Base-by-base conservation (phyloP, 345 rosid genomes). In the Euphorbia peplus region DNA sequence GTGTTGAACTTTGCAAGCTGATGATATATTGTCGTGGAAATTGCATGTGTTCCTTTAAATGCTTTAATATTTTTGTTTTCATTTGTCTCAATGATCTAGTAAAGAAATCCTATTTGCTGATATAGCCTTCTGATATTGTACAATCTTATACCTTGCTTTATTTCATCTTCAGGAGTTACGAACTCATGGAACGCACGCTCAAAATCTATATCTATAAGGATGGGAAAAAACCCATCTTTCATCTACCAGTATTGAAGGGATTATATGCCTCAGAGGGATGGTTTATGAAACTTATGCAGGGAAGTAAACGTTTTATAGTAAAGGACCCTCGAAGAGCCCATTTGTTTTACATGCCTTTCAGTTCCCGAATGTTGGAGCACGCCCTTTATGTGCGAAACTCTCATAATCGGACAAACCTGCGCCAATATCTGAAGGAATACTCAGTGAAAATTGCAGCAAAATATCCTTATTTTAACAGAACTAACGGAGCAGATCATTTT, bases 281-380 rank as follows among this genome's bases (percentile, higher is more conserved):
- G 99, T 95, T 95, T 74, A 95, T 95, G 99, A 95, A 91, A 80
- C 83, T 91, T 75, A 84, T 91, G 97, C 91, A 87, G 83, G 88
- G 85, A 66, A 89, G 79, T 69, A 89, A 81, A 73, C 95, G 32
- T 60, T 89, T 80, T 71, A 66, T 80, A 15, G 97, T 88, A 59
- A 95, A 91, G 75, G 91, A 95, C 37, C 96, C 96, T 29, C 81
- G 77, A 76, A 89, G 75, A 53, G 99, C 97, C 64, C 96, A 91
- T 77, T 73, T 93, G 50, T 91, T 85, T 78, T 93, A 93, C 75
- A 88, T 93, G 95, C 99, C 99, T 70, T 95, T 91, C 69, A 89
- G 99, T 82, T 89, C 99, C 0, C 78, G 96, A 56, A 91, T 91
- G 97, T 78, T 95, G 59, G 96, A 95, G 73, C 82, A 85, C 80